These are phyloP conservation scores for Blastocystis sp. DNA, from an alignment of 352 stramenopile species.

Conservation along the genomic window DNA sequence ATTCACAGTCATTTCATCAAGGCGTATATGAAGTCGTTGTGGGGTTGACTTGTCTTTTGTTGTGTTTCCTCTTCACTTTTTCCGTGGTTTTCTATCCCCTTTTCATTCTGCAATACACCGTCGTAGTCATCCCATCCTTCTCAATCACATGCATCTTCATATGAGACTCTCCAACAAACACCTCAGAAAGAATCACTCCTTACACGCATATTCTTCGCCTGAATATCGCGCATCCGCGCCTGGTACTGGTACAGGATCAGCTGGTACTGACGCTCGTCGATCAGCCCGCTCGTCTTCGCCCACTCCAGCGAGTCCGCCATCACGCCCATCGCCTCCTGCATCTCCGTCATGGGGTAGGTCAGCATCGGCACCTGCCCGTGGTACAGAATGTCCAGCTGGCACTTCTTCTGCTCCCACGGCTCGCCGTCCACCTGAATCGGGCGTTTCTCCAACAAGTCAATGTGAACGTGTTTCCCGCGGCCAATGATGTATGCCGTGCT, in stretches of 20 bases:
- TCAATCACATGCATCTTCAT: not conserved
- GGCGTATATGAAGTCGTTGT: conserved; percentile 46
- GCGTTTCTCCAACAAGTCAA: conserved; percentile 76
- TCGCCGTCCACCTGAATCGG: conserved; percentile 89
- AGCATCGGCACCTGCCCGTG: conserved; percentile 62
- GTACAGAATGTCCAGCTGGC: conserved; percentile 78
- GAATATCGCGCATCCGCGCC: not conserved
- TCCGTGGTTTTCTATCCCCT: not conserved
- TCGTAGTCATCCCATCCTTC: no score
- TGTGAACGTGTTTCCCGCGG: conserved; percentile 76
- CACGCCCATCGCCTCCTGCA: conserved; percentile 39
- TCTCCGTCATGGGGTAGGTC: conserved; percentile 8
- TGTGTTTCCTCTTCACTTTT: not conserved
- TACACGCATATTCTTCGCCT: not conserved
- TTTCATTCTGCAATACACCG: conserved; percentile 9
- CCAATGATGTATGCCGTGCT: conserved; percentile 76
- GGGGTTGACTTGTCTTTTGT: conserved; percentile 3
- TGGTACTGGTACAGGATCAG: conserved; percentile 43
- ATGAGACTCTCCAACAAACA: not conserved
- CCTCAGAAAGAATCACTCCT: not conserved
- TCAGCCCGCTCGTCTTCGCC: conserved; percentile 35
- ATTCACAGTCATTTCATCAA: conserved; percentile 66
- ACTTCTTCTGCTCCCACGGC: conserved; percentile 84
- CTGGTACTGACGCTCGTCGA: conserved; percentile 17
- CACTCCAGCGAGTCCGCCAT: conserved; percentile 55